These are phyloP conservation scores for Paramecium octaurelia DNA, from an alignment of 73 alveolate genomes.

Conservation along the genomic window DNA sequence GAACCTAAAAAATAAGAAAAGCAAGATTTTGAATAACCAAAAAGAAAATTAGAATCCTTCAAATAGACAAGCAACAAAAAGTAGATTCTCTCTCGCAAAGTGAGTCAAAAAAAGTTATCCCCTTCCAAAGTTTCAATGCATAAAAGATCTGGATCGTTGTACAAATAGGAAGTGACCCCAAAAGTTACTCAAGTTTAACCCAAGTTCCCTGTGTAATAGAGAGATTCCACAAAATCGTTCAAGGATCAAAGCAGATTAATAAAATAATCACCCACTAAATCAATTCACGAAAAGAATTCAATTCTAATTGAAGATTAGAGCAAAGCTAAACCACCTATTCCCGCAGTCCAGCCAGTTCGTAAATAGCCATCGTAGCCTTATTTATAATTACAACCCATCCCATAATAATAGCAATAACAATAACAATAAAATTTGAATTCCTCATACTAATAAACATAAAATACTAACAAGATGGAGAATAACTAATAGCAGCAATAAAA, in stretches of 20 bases:
- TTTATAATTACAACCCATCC: background rate
- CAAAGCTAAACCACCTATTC: background rate
- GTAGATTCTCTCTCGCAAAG: background rate
- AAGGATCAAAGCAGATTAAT: background rate
- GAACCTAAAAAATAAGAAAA: constrained; percentile 1
- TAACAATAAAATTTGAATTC: background rate
- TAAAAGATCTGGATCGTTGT: background rate
- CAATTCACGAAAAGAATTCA: background rate
- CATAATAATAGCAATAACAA: background rate
- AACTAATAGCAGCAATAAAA: background rate
- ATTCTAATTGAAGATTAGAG: constrained; percentile 28
- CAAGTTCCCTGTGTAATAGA: background rate
- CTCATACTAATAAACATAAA: background rate
- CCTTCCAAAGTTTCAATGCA: background rate
- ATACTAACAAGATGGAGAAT: background rate
- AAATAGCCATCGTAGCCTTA: constrained; percentile 2
- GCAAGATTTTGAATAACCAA: constrained; percentile 27
- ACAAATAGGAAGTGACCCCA: constrained; percentile 3
- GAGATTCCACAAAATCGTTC: constrained; percentile 17
- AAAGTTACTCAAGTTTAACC: constrained; percentile 24
- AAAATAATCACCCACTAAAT: constrained; percentile 7
- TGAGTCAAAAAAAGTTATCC: background rate
- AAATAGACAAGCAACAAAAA: background rate
- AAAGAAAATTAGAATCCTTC: background rate
- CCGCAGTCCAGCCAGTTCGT: background rate